A percentile compares a stretch with the other conserved stretches of the same genome.
phyloP scores from a whole-genome alignment of 78 protist species.

The Dictyostelium firmibasis region DNA sequence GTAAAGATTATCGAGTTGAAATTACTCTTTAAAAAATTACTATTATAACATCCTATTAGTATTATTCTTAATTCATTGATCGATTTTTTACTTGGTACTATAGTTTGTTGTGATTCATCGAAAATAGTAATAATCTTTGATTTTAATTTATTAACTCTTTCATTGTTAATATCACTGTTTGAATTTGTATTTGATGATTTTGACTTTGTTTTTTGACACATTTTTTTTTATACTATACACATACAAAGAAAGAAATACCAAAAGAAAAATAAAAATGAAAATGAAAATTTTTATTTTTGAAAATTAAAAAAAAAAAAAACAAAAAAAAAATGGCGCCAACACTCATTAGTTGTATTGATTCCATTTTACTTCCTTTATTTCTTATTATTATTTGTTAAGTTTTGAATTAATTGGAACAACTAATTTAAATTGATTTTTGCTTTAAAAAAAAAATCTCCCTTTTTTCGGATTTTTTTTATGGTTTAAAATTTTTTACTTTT shows the following conservation, averaged over 20 bases:
- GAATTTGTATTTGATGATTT: not conserved
- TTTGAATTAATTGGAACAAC: too few species aligned
- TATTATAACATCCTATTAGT: not conserved
- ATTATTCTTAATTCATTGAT: not conserved
- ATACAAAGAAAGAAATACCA: not conserved
- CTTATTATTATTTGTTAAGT: too few species aligned
- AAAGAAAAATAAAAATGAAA: not conserved
- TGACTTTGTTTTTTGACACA: not conserved
- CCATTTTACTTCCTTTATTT: too few species aligned
- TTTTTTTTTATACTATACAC: not conserved
- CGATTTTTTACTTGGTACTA: not conserved
- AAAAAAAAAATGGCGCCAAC: too few species aligned
- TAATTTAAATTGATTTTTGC: too few species aligned
- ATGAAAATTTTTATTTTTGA: too few species aligned
- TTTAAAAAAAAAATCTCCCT: too few species aligned
- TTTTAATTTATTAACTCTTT: not conserved
- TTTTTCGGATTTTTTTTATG: too few species aligned
- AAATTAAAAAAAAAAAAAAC: too few species aligned
- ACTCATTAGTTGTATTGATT: too few species aligned
- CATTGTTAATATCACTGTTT: not conserved
- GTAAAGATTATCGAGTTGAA: not conserved
- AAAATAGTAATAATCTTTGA: not conserved
- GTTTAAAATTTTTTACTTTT: too few species aligned
- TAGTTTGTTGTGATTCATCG: constrained; percentile 13
- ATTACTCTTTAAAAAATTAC: not conserved